These are phyloP conservation scores for Botrytis hyacinthi DNA, from an alignment of 2,329 filamentous ascomycete species.

Conservation along the genomic window DNA sequence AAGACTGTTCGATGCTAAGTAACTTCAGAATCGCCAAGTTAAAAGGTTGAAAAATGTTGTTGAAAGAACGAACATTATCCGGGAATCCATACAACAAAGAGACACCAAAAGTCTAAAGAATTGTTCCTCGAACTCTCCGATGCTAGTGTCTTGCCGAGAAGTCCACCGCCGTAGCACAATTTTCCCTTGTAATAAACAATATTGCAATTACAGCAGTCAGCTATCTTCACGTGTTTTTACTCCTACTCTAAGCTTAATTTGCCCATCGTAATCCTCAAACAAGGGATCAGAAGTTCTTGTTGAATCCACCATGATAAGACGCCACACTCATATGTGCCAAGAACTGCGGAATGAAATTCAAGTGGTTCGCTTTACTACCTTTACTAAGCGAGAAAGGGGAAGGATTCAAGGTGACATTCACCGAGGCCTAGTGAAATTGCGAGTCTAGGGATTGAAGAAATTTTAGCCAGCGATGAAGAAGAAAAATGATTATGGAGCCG, in stretches of 20 bases:
- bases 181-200: background rate
- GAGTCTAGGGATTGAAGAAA: background rate
- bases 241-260: background rate
- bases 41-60: background rate
- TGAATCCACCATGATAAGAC: too few species aligned
- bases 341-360: background rate
- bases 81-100: background rate
- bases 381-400: background rate
- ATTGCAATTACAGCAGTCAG: background rate
- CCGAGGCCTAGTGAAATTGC: background rate
- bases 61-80: background rate
- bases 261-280: background rate
- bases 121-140: background rate
- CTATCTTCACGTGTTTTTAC: background rate
- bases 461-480: background rate
- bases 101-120: background rate
- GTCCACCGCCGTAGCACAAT: background rate
- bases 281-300: too few species aligned
- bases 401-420: background rate
- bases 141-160: background rate
- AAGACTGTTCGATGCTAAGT: background rate
- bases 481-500: background rate
- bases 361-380: background rate
- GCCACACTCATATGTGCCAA: background rate
- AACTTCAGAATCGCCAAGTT: background rate